Conservation (phyloP, 495 filamentous ascomycete genomes). For the Penicillium cataractarum region DNA sequence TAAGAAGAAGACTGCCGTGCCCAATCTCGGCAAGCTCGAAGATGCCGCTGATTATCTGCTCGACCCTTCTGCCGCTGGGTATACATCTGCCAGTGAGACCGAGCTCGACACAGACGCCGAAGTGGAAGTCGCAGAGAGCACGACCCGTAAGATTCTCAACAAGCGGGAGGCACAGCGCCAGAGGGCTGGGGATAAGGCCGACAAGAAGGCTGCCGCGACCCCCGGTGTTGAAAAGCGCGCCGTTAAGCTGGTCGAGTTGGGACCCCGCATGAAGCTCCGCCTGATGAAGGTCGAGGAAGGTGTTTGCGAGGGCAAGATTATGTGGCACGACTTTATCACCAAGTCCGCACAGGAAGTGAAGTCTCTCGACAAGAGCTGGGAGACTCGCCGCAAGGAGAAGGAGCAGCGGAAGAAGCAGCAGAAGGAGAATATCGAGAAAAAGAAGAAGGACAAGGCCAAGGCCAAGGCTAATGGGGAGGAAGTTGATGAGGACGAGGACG, state of each 20-base stretch:
- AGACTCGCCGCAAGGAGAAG: slow-evolving; percentile 74
- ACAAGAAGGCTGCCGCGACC: slow-evolving; percentile 36
- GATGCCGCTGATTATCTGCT: slow-evolving; percentile 97
- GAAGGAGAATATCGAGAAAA: slow-evolving; percentile 84
- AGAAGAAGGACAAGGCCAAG: slow-evolving; percentile 64
- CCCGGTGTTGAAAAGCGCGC: slow-evolving; percentile 74
- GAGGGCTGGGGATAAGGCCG: slow-evolving; percentile 47
- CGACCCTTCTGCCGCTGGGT: slow-evolving; percentile 80
- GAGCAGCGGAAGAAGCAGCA: slow-evolving; percentile 79
- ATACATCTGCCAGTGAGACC: slow-evolving; percentile 88
- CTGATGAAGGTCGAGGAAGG: slow-evolving; percentile 97
- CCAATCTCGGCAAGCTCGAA: slow-evolving; percentile 85
- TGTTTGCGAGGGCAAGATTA: slow-evolving; percentile 83
- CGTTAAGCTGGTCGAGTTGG: slow-evolving; percentile 89
- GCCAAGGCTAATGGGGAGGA: slow-evolving; percentile 46
- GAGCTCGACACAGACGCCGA: slow-evolving; percentile 95
- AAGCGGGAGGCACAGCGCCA: slow-evolving; percentile 61
- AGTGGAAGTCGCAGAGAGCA: slow-evolving; percentile 82
- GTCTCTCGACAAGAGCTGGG: slow-evolving; percentile 80
- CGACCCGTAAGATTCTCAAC: slow-evolving; percentile 69
- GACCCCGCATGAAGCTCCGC: slow-evolving; percentile 84
- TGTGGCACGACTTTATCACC: slow-evolving; percentile 95
- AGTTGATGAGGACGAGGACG: slow-evolving; percentile 55
- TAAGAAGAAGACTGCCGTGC: slow-evolving; percentile 68
- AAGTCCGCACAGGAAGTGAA: slow-evolving; percentile 80